Conservation (phyloP, 768 basidiomycete species). For the Sarcodon aspratus region DNA sequence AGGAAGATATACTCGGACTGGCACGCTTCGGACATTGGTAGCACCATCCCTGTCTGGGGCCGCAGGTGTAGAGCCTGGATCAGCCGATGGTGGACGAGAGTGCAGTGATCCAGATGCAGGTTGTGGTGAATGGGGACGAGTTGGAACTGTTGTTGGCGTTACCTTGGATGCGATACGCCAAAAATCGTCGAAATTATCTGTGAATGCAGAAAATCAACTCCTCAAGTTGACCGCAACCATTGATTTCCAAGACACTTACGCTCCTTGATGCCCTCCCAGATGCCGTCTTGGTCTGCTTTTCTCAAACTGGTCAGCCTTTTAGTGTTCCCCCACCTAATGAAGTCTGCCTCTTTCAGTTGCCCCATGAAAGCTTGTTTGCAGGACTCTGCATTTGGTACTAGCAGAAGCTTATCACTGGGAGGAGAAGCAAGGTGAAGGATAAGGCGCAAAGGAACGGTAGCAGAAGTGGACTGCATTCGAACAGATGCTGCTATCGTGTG, state of each 20-base stretch:
- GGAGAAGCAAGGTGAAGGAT: slow-evolving; percentile 82
- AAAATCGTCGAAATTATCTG: slow-evolving; percentile 94
- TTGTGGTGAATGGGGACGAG: slow-evolving; percentile 46
- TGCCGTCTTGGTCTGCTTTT: slow-evolving; percentile 87
- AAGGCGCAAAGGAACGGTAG: slow-evolving; percentile 57
- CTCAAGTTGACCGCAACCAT: background rate
- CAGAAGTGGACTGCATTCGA: slow-evolving; percentile 28
- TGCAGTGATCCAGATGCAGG: slow-evolving; percentile 48
- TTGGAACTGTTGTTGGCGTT: slow-evolving; percentile 65
- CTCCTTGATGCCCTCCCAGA: slow-evolving; percentile 95
- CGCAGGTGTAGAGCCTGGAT: slow-evolving; percentile 30
- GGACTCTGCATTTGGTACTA: slow-evolving; percentile 70
- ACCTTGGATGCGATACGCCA: slow-evolving; percentile 93
- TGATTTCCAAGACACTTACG: slow-evolving; percentile 43
- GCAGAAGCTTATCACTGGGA: slow-evolving; percentile 74
- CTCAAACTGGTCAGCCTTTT: slow-evolving; percentile 86
- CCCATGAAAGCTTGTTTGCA: slow-evolving; percentile 95
- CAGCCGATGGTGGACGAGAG: slow-evolving; percentile 51
- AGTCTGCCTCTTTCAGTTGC: slow-evolving; percentile 93
- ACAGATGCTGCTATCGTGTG: slow-evolving; percentile 55
- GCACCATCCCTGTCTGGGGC: slow-evolving; percentile 67
- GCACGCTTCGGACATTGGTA: slow-evolving; percentile 79
- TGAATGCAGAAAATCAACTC: background rate
- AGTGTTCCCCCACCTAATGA: slow-evolving; percentile 93
- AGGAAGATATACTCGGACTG: slow-evolving; percentile 80